Evolutionary conservation across 1,139 yeast genomes (phyloP), one percentile per base, ranked within the genome.

Genomic region (Blastobotrys aristatus): DNA sequence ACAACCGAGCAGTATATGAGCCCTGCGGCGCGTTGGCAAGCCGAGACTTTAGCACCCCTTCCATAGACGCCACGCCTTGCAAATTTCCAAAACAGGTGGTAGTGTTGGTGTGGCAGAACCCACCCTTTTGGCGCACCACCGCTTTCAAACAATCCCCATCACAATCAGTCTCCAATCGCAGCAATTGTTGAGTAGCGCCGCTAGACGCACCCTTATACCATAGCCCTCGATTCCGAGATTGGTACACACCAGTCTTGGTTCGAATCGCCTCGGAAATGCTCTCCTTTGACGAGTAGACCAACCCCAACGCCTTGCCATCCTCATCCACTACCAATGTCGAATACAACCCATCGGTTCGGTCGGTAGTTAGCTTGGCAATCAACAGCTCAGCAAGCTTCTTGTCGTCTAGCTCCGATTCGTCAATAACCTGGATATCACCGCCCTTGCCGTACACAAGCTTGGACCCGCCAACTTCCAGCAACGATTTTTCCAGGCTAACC

Each of bases 161-260:
- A 66, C 99, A 92, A 67, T 94, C 99, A 54, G 79, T 69, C 46
- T 80, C 83, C 50, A 92, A 65, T 39, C 73, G 69, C 24, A 84
- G 58, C 47, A 92, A 73, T 56, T 73, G 74, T 68, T 92, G 98
- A 1, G 95, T 87, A 44, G 96, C 96, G 10, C 98, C 98, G 30
- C 95, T 84, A 4, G 96, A 86, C 50, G 85, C 85, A 33, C 98
- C 99, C 67, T 92, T 92, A 67, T 84, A 86, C 98, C 99, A 92
- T 51, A 92, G 75, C 21, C 94, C 88, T 52, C 84, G 82, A 55
- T 83, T 82, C 58, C 98, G 82, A 4, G 96, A 88, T 67, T 86
- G 97, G 68, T 92, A 92, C 7, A 92, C 96, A 45, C 99, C 99
- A 13, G 86, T 80, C 43, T 80, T 77, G 34, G 87, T 85, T 51